Evolutionary conservation across 306 rosid species (phyloP).

Genomic region (Herpetospermum pedunculosum): DNA sequence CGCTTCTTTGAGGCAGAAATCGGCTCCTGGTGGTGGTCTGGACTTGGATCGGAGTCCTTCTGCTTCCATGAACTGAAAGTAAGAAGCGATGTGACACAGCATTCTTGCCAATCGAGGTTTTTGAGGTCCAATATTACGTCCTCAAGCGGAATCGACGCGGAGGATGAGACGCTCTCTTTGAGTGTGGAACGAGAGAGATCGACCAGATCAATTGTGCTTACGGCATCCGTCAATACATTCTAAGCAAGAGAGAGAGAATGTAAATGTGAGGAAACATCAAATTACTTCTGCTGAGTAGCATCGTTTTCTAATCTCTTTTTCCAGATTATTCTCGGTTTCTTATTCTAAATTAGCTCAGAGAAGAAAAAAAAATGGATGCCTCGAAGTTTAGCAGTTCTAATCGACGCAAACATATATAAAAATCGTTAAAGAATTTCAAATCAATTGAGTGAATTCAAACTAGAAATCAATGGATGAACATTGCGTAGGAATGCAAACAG

Average conservation of each 20-base stretch:
- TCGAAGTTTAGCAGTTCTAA: not conserved
- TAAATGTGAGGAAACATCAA: not conserved
- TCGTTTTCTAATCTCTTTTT: not conserved
- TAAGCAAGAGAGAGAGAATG: slow-evolving; percentile 6
- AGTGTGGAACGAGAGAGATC: slow-evolving; percentile 60
- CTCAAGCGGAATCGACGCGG: slow-evolving; percentile 24
- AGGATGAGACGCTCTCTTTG: slow-evolving; percentile 26
- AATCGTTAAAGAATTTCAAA: not conserved
- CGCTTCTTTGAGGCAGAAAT: not conserved
- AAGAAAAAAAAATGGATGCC: not conserved
- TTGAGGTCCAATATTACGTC: slow-evolving; percentile 43
- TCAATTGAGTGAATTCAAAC: not conserved
- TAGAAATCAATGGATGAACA: not conserved
- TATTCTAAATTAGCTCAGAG: not conserved
- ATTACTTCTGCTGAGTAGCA: not conserved
- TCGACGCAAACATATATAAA: not conserved
- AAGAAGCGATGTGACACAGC: slow-evolving; percentile 56
- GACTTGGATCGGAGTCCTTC: slow-evolving; percentile 8
- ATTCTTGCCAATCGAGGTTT: slow-evolving; percentile 64
- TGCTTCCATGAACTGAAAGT: slow-evolving; percentile 20
- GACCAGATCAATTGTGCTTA: slow-evolving; percentile 31
- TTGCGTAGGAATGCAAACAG: not conserved
- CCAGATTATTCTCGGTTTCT: not conserved
- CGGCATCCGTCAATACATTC: slow-evolving; percentile 40
- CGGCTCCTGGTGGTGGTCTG: not conserved